A percentile compares a stretch with the other conserved stretches of the same genome.
Conservation (phyloP, 306 rosid genomes). For the Rubus parviflorus region DNA sequence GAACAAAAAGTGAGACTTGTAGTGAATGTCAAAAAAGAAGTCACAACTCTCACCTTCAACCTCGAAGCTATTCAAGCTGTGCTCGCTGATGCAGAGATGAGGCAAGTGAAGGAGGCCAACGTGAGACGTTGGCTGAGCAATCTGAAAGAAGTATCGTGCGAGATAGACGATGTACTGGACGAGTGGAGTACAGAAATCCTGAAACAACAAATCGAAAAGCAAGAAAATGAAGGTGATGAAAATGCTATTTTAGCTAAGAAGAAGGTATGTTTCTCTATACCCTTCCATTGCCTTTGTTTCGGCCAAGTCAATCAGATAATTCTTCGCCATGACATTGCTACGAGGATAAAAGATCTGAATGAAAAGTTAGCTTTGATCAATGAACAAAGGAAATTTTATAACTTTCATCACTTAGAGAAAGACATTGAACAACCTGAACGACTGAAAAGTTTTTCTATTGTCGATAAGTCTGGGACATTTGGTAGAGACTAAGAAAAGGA, state of each 20-base stretch:
- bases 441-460: neutral
- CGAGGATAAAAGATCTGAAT: neutral
- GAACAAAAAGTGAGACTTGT: neutral
- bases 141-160: neutral
- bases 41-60: neutral
- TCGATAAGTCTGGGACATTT: neutral
- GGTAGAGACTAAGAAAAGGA: neutral
- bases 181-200: neutral
- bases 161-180: neutral
- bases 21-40: neutral
- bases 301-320: neutral
- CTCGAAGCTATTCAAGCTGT: neutral
- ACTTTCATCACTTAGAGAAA: neutral
- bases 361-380: neutral
- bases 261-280: neutral
- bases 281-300: neutral
- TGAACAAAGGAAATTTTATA: neutral
- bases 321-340: slow-evolving; percentile 1
- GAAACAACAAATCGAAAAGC: neutral
- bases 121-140: neutral
- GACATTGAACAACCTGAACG: neutral
- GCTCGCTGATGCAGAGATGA: neutral
- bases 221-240: neutral
- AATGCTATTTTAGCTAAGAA: neutral
- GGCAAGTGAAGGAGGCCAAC: neutral